Evolutionary conservation across 139 green algal species (phyloP), one percentile per base, ranked within the genome.

Genomic region (Chlorella sorokiniana): DNA sequence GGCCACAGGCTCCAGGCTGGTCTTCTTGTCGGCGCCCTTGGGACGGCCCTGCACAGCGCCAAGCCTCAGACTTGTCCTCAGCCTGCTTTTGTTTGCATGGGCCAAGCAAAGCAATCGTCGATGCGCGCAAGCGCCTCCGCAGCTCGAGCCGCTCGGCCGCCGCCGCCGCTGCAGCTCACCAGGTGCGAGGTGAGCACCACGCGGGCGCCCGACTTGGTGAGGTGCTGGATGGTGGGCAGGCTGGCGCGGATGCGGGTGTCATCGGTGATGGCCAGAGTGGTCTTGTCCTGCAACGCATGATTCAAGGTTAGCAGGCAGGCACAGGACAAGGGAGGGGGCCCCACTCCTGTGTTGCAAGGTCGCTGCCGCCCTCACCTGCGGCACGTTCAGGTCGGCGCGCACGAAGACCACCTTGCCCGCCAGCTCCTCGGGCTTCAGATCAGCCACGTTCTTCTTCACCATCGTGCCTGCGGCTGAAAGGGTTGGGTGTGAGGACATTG

Each of bases 371-470:
- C 90, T 92, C 87, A 98, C 94, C 48, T 99, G 91, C 8, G 97
- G 97, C 54, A 99, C 97, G 91, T 99, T 99, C 51, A 99, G 89
- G 85, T 99, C 96, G 52, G 90, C 91, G 56, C 94, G 87, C n/a
- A 97, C 85, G 38, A 96, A 90, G 7, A 93, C 90, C 11, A 65
- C 74, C 91, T 99, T 98, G 85, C 96, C 96, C 87, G 97, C 90
- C 29, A 99, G 90, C 54, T 99, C 95, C 5, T 81, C 88, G 85
- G 96, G 91, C 23, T 54, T 87, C n/a, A 99, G 90, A 84, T 97
- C 94, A 25, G 91, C 92, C 0, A 99, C 95, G 64, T 69, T 87
- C 44, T 67, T 70, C 76, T 86, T 83, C 35, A 67, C 72, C 72
- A 79, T 79, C 22, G 16, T 69, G 31, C 31, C 5, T 40, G 62